A percentile compares a stretch with the other conserved stretches of the same genome.
These are phyloP conservation scores for Mycena polygramma DNA, from an alignment of 768 basidiomycete genomes.

Conservation along the genomic window DNA sequence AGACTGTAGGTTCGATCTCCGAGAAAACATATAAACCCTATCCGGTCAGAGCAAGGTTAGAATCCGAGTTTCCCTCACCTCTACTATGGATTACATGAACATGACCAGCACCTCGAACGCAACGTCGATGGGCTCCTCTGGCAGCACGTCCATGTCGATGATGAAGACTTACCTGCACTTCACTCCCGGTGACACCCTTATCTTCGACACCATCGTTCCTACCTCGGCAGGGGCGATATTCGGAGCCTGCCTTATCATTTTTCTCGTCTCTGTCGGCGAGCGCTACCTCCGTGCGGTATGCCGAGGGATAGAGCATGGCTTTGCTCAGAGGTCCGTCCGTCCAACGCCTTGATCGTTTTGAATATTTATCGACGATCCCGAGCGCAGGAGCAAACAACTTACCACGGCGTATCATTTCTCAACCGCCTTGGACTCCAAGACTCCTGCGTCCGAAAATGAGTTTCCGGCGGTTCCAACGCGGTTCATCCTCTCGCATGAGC, in stretches of 20 bases:
- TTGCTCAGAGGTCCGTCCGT: slow-evolving; percentile 17
- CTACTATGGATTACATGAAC: slow-evolving; percentile 31
- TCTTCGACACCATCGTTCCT: slow-evolving; percentile 79
- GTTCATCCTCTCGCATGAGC: slow-evolving; percentile 41
- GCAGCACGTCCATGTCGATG: slow-evolving; percentile 48
- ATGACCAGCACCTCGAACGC: slow-evolving; percentile 23
- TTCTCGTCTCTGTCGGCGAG: slow-evolving; percentile 77
- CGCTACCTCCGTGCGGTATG: slow-evolving; percentile 61
- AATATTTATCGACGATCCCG: not conserved
- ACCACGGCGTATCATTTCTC: slow-evolving; percentile 11
- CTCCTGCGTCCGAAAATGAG: not conserved
- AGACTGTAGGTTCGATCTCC: too few relatives aligned
- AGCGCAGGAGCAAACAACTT: slow-evolving; percentile 21
- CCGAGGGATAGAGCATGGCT: slow-evolving; percentile 21
- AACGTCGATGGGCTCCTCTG: slow-evolving; percentile 27
- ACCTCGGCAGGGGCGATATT: slow-evolving; percentile 76
- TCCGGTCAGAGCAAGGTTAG: too few relatives aligned
- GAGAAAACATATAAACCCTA: not conserved
- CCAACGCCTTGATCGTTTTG: not conserved
- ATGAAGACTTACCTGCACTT: slow-evolving; percentile 85
- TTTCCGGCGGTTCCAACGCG: not conserved
- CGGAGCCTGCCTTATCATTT: slow-evolving; percentile 80
- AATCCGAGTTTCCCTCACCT: not conserved
- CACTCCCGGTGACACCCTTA: slow-evolving; percentile 69
- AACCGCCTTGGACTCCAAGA: not conserved